Conservation (phyloP, 2,329 filamentous ascomycete species). For the Xylogone sp. region DNA sequence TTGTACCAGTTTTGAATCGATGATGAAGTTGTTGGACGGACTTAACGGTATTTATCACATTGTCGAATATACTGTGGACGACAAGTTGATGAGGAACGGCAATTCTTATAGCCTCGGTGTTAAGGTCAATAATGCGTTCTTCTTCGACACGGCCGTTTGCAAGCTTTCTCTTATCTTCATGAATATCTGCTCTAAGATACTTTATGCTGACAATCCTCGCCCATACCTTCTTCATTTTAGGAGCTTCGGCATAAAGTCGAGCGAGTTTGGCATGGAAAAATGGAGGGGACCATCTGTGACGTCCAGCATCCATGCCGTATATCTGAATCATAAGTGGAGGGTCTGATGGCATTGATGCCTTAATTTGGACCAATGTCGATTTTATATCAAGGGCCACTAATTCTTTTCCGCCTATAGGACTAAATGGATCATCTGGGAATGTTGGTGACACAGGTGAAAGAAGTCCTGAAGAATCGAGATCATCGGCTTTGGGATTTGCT, state of each 20-base stretch:
- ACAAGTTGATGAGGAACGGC: constrained; percentile 90
- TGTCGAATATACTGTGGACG: constrained; percentile 89
- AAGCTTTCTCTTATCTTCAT: constrained; percentile 69
- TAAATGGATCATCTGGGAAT: constrained; percentile 20
- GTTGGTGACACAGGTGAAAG: constrained; percentile 20
- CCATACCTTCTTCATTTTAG: constrained; percentile 80
- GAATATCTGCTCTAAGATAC: constrained; percentile 72
- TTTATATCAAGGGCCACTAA: constrained; percentile 80
- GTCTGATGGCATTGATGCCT: constrained; percentile 82
- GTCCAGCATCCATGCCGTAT: constrained; percentile 75
- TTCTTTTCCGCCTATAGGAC: constrained; percentile 42
- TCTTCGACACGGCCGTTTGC: constrained; percentile 55
- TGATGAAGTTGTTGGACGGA: constrained; percentile 88
- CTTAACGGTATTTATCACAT: constrained; percentile 83
- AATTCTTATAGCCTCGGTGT: constrained; percentile 79
- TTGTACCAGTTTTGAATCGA: constrained; percentile 80
- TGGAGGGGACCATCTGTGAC: constrained; percentile 82
- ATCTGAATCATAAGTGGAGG: constrained; percentile 90
- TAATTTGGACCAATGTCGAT: constrained; percentile 77
- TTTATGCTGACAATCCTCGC: constrained; percentile 83
- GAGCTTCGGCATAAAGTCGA: constrained; percentile 83
- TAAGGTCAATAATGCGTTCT: constrained; percentile 80
- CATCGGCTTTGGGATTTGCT: constrained; percentile 22
- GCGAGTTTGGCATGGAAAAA: constrained; percentile 74
- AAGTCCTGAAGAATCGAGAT: constrained; percentile 11